Evolutionary conservation across 192 early-diverging fungal species (phyloP).

Genomic region (Coemansia reversa): DNA sequence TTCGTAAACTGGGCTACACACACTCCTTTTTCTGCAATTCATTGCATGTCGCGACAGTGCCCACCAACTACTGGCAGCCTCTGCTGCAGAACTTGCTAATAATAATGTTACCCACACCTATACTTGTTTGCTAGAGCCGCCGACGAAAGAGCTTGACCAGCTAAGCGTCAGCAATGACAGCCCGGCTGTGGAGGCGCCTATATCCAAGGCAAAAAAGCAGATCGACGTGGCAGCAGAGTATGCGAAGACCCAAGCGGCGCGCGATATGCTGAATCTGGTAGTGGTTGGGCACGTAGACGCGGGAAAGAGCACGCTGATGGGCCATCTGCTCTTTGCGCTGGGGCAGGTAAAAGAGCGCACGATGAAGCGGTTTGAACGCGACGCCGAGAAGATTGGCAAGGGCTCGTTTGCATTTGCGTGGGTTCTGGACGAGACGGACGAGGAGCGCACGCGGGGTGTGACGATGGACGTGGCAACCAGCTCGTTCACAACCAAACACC

Average conservation of each 20-base stretch:
- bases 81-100: neutral
- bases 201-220: slow-evolving; percentile 22
- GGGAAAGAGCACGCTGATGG: slow-evolving; percentile 96
- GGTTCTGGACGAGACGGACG: slow-evolving; percentile 95
- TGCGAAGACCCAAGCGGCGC: slow-evolving; percentile 45
- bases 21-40: neutral
- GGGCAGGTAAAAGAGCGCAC: slow-evolving; percentile 88
- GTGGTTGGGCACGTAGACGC: slow-evolving; percentile 97
- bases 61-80: neutral
- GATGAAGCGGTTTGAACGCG: slow-evolving; percentile 84
- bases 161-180: slow-evolving; percentile 36
- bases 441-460: slow-evolving; percentile 85
- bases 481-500: slow-evolving; percentile 77
- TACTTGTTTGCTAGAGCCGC: neutral
- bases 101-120: neutral
- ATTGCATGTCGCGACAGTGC: neutral
- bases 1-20: neutral
- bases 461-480: slow-evolving; percentile 96
- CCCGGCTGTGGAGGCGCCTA: slow-evolving; percentile 19
- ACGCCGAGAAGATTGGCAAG: slow-evolving; percentile 92
- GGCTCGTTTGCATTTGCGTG: slow-evolving; percentile 96
- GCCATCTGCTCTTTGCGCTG: slow-evolving; percentile 84
- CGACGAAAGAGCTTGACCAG: slow-evolving; percentile 25
- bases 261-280: slow-evolving; percentile 78
- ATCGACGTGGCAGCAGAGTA: slow-evolving; percentile 47